Evolutionary conservation across 768 basidiomycete genomes (phyloP), one percentile per base, ranked within the genome.

Genomic region (Kwoniella bestiolae): DNA sequence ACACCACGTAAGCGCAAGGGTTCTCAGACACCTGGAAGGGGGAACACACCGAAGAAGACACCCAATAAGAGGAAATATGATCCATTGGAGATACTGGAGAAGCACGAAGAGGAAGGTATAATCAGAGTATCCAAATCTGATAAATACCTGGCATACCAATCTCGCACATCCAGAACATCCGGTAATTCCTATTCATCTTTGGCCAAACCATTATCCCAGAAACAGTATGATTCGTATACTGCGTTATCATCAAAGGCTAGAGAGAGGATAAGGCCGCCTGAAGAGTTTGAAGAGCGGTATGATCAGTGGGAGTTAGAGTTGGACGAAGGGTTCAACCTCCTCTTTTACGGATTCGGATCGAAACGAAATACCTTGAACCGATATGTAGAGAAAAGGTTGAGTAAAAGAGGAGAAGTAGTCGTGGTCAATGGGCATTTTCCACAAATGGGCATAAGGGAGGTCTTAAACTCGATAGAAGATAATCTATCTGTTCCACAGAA

Each of bases 291-390:
- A 41, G 52, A 60, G 26, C 82, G 69, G 47, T 79, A 56, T 29
- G 66, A 67, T n/a, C 86, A 88, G 46, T 90, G 89, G 78, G 81
- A 86, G 47, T 82, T 84, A 66, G 92, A 97, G 79, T 84, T 97
- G 26, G 82, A 84, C 2, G 86, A 89, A 76, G 94, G 92, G 1
- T 97, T 93, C 84, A 94, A 91, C 79, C 82, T 97, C 47, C 80
- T 94, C 21, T 88, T 92, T 79, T 92, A 92, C 73, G 95, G 95
- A 1, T 86, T 88, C 73, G 95, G 95, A 5, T 94, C 92, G 21
- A 99, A 99, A 79, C 85, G 91, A 60, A 79, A 76, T 18, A 70
- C 90, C 8, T 83, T 99, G 32, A 91, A 95, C 76, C 83, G 86
- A 23, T 91, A 96, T 61, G 92, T 90, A 1, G 82, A 78, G 3